These are phyloP conservation scores for Penicillium soppii DNA, from an alignment of 495 filamentous ascomycete genomes.

Conservation along the genomic window DNA sequence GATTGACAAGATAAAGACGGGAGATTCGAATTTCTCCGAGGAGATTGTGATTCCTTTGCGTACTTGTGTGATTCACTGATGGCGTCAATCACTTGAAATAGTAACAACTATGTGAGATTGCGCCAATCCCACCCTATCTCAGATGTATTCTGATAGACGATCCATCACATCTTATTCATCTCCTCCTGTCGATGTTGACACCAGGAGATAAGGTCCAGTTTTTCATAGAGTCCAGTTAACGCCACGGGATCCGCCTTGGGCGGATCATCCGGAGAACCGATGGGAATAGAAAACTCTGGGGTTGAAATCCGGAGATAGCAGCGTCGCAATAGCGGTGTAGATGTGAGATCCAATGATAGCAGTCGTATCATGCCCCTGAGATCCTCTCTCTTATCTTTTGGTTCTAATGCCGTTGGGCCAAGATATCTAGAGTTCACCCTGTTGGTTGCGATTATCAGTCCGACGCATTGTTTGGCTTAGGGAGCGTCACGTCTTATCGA, in stretches of 20 bases:
- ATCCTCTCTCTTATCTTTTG: conserved; percentile 8
- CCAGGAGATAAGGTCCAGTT: conserved; percentile 9
- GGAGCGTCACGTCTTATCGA: conserved; percentile 25
- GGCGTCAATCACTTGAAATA: background rate
- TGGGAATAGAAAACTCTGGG: conserved; percentile 12
- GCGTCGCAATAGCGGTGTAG: conserved; percentile 5
- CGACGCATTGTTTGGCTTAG: conserved; percentile 7
- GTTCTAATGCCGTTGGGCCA: background rate
- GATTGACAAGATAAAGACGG: background rate
- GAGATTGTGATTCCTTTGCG: conserved; percentile 1
- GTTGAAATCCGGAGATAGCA: conserved; percentile 26
- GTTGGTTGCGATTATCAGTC: conserved; percentile 11
- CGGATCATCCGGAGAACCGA: conserved; percentile 13
- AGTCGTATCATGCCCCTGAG: background rate
- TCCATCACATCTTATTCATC: conserved; percentile 1
- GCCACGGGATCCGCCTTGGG: conserved; percentile 4
- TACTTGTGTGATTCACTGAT: background rate
- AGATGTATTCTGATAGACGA: background rate
- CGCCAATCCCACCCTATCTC: background rate
- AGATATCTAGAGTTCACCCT: background rate
- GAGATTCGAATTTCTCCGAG: background rate
- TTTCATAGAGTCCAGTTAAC: background rate
- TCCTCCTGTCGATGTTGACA: background rate
- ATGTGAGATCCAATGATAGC: conserved; percentile 1
- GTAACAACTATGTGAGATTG: background rate